Evolutionary conservation across 2,329 filamentous ascomycete species (phyloP).

Genomic region (Alternaria rosae): DNA sequence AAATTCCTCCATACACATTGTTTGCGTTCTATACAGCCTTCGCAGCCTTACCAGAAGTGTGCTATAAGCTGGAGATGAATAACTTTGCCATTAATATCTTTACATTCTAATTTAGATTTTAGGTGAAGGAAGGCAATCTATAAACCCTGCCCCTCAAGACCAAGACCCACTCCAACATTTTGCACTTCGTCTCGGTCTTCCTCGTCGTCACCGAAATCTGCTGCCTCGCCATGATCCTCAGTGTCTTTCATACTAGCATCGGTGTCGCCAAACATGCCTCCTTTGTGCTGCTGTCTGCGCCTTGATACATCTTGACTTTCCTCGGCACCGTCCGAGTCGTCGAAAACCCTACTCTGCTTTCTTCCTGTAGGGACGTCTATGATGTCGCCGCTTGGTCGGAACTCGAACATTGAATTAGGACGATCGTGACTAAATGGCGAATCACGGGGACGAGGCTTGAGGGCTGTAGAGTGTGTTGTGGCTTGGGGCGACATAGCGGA

Average conservation of each 20-base stretch:
- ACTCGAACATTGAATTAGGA: constrained; percentile 48
- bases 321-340: constrained; percentile 48
- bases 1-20: background rate
- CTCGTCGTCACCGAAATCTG: constrained; percentile 34
- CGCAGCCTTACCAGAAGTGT: background rate
- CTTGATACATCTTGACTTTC: background rate
- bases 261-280: constrained; percentile 10
- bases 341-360: constrained; percentile 53
- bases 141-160: constrained; percentile 11
- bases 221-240: constrained; percentile 21
- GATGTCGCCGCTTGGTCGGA: constrained; percentile 38
- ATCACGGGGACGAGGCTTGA: constrained; percentile 16
- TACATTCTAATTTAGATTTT: constrained; percentile 6
- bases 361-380: constrained; percentile 21
- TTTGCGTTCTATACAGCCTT: background rate
- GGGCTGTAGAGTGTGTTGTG: constrained; percentile 9
- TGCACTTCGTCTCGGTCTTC: constrained; percentile 22
- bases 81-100: background rate
- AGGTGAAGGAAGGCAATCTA: constrained; percentile 7
- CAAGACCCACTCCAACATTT: constrained; percentile 22
- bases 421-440: constrained; percentile 33
- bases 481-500: constrained; percentile 36
- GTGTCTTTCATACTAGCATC: constrained; percentile 18
- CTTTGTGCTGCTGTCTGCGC: constrained; percentile 14
- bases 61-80: background rate